Conservation (phyloP, 1,139 yeast genomes). For the Suhomyces bolitotheri region DNA sequence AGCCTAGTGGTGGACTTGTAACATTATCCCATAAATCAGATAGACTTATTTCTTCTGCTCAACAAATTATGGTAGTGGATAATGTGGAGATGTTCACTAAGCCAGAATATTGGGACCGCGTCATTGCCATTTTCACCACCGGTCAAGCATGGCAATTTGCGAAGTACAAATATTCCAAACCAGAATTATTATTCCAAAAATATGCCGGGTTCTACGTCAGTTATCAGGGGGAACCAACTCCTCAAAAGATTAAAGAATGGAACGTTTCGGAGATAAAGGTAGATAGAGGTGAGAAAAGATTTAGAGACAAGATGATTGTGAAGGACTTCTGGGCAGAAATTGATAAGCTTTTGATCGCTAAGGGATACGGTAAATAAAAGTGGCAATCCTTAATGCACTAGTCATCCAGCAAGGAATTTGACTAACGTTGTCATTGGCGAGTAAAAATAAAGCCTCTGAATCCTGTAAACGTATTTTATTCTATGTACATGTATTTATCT, state of each 20-base stretch:
- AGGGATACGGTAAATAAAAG: slow-evolving; percentile 37
- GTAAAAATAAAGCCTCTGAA: neutral
- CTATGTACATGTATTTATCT: slow-evolving; percentile 7
- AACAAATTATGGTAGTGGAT: slow-evolving; percentile 76
- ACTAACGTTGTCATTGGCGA: no score
- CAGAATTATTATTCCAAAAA: slow-evolving; percentile 76
- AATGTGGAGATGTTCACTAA: slow-evolving; percentile 85
- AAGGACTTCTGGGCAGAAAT: slow-evolving; percentile 81
- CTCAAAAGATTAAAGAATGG: slow-evolving; percentile 79
- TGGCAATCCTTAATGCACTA: no score
- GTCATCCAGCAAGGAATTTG: neutral
- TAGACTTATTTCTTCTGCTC: slow-evolving; percentile 53
- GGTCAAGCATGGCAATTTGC: slow-evolving; percentile 98
- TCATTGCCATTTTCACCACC: slow-evolving; percentile 91
- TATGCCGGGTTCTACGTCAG: slow-evolving; percentile 81
- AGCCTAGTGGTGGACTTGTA: slow-evolving; percentile 46
- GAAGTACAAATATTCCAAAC: slow-evolving; percentile 79
- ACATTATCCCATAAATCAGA: slow-evolving; percentile 58
- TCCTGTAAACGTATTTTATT: neutral
- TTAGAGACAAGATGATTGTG: slow-evolving; percentile 84
- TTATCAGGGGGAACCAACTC: slow-evolving; percentile 78
- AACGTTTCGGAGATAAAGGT: slow-evolving; percentile 76
- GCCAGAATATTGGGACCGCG: slow-evolving; percentile 97
- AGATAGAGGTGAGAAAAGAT: slow-evolving; percentile 77
- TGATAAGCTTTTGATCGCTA: slow-evolving; percentile 57